Evolutionary conservation across 75 land plant genomes (phyloP), one percentile per base, ranked within the genome.

Genomic region (Pinus tabuliformis): DNA sequence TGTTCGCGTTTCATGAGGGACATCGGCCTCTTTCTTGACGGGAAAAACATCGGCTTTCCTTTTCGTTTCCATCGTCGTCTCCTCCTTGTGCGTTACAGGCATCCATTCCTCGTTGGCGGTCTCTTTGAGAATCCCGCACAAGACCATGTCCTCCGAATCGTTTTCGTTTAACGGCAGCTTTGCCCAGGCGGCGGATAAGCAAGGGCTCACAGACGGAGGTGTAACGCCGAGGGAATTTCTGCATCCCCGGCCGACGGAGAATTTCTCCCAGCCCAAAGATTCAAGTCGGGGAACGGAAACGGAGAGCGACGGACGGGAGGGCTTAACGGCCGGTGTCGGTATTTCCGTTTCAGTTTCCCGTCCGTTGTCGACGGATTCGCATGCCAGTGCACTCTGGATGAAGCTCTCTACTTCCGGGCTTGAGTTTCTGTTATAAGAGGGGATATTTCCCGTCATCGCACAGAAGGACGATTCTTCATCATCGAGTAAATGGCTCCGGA

Each of bases 81-180:
- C 4, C n/a, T 37, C 16, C 74, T 66, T 77, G 7, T 74, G 78
- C 33, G 78, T 75, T 2, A 75, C 63, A 2, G 77, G 42, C 72
- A 11, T 30, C 78, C 78, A 77, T 20, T 75, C 78, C 28, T 60
- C 68, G 56, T 37, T n/a, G 37, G 75, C 57, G 1, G 84, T 77
- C 45, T 82, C 83, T 57, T 65, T 57, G 39, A 82, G 77, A 30
- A 82, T 13, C n/a, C n/a, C n/a, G n/a, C n/a, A n/a, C n/a, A n/a
- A n/a, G n/a, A n/a, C 22, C 77, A 73, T 82, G 72, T 82, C 84
- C 39, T 79, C 82, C 21, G 84, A 82, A 56, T 82, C 82, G 72
- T 82, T 80, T 39, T 82, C 83, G 58, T 82, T 58, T 18, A 82
- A 80, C 12, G 82, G 82, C 15, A 80, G 80, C 37, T 54, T 62